A percentile compares a stretch with the other conserved stretches of the same genome.
phyloP scores from a whole-genome alignment of 2,329 filamentous ascomycete genomes.

The Calonectria crousiana region DNA sequence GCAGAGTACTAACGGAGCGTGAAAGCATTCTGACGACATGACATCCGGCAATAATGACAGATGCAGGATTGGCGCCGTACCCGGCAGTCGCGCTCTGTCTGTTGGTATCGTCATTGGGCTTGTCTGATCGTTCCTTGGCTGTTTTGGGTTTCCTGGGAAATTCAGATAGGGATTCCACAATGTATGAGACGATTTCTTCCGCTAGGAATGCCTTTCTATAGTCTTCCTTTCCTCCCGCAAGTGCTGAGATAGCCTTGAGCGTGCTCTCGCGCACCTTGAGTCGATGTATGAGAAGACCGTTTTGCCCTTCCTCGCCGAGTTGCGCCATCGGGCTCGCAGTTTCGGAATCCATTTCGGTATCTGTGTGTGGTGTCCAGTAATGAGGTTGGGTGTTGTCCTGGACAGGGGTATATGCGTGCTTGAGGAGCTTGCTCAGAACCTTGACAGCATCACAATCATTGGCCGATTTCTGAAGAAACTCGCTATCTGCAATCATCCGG shows the following conservation, averaged over 20 bases:
- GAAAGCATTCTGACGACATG: constrained; percentile 84
- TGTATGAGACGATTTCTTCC: constrained; percentile 82
- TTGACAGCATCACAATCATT: constrained; percentile 71
- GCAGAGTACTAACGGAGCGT: constrained; percentile 84
- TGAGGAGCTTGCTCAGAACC: constrained; percentile 61
- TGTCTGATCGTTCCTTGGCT: constrained; percentile 57
- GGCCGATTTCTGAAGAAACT: constrained; percentile 83
- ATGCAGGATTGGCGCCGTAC: constrained; percentile 79
- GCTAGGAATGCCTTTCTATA: constrained; percentile 87
- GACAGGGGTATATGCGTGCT: constrained; percentile 63
- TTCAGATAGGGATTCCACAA: constrained; percentile 81
- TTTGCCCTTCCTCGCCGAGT: constrained; percentile 72
- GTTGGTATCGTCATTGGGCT: constrained; percentile 49
- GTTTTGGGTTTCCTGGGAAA: constrained; percentile 66
- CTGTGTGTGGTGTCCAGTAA: constrained; percentile 55
- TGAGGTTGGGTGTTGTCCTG: constrained; percentile 45
- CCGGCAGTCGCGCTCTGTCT: constrained; percentile 52
- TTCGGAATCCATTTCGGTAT: constrained; percentile 50
- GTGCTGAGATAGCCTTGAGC: constrained; percentile 83
- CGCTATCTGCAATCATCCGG: constrained; percentile 81
- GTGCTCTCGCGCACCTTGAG: constrained; percentile 82
- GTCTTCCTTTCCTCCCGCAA: constrained; percentile 85
- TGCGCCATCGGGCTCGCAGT: constrained; percentile 54
- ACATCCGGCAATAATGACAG: constrained; percentile 88
- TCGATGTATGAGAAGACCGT: constrained; percentile 73